These are phyloP conservation scores for Henningerozyma blattae DNA, from an alignment of 805 yeast genomes.

Conservation along the genomic window DNA sequence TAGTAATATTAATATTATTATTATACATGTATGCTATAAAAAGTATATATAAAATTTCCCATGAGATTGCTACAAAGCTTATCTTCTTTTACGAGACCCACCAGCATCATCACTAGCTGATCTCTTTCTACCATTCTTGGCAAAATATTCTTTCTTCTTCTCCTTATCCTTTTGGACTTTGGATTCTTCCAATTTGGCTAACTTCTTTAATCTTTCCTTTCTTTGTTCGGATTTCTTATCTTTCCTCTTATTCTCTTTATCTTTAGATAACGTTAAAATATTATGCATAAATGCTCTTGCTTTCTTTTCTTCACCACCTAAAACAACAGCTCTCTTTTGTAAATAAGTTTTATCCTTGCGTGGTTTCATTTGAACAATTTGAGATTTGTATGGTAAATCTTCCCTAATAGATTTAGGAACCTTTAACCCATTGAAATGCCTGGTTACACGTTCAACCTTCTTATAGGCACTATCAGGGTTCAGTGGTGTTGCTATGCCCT, in stretches of 20 bases:
- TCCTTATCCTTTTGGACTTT: conserved; percentile 68
- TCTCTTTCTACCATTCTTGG: conserved; percentile 58
- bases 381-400: conserved; percentile 84
- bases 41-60: background rate
- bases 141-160: conserved; percentile 78
- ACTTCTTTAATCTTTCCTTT: conserved; percentile 58
- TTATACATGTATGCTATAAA: conserved; percentile 43
- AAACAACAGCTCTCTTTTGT: conserved; percentile 86
- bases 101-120: conserved; percentile 23
- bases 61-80: background rate
- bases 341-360: conserved; percentile 72
- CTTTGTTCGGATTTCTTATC: conserved; percentile 67
- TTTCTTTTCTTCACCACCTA: conserved; percentile 87
- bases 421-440: conserved; percentile 76
- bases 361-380: conserved; percentile 78
- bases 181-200: conserved; percentile 62
- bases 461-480: conserved; percentile 39
- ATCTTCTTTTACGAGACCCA: conserved; percentile 19
- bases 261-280: conserved; percentile 72
- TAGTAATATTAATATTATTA: too few species aligned
- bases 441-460: conserved; percentile 72
- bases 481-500: conserved; percentile 51
- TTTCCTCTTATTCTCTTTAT: conserved; percentile 68
- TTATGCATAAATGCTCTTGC: conserved; percentile 82
- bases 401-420: conserved; percentile 73